These are phyloP conservation scores for Lipomyces yamanashiensis DNA, from an alignment of 805 yeast species.

Conservation along the genomic window DNA sequence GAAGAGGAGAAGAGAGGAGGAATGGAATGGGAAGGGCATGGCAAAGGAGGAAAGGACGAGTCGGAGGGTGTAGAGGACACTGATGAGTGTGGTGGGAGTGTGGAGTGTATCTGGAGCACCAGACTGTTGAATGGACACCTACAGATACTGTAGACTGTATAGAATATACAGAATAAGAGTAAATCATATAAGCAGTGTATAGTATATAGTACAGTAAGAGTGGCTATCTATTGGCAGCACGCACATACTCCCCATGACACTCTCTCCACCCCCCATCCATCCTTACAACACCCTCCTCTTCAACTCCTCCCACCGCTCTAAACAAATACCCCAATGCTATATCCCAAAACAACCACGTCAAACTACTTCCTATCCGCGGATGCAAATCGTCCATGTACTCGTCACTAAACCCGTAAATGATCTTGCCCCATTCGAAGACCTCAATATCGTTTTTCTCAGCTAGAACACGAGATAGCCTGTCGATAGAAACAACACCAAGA, in stretches of 20 bases:
- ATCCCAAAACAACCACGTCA: constrained; percentile 22
- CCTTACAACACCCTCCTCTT: constrained; percentile 16
- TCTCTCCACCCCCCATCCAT: not conserved
- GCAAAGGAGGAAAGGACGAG: no score
- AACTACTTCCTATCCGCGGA: constrained; percentile 1
- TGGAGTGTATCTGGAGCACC: no score
- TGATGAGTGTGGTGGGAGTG: no score
- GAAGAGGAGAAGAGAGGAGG: no score
- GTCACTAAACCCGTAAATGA: constrained; percentile 17
- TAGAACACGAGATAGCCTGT: constrained; percentile 19
- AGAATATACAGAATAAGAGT: no score
- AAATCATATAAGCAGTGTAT: no score
- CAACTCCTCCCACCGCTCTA: constrained; percentile 27
- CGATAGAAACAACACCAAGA: constrained; percentile 25
- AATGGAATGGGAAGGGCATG: no score
- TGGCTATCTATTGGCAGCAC: not conserved
- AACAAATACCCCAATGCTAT: constrained; percentile 30
- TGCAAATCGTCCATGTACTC: constrained; percentile 21
- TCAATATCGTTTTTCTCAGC: constrained; percentile 19
- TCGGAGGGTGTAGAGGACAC: no score
- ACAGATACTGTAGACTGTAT: no score
- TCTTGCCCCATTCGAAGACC: constrained; percentile 32
- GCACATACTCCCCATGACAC: not conserved
- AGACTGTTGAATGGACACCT: no score
- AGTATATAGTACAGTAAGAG: no score